phyloP scores from a whole-genome alignment of 352 stramenopile genomes.

The Phytophthora sojae region DNA sequence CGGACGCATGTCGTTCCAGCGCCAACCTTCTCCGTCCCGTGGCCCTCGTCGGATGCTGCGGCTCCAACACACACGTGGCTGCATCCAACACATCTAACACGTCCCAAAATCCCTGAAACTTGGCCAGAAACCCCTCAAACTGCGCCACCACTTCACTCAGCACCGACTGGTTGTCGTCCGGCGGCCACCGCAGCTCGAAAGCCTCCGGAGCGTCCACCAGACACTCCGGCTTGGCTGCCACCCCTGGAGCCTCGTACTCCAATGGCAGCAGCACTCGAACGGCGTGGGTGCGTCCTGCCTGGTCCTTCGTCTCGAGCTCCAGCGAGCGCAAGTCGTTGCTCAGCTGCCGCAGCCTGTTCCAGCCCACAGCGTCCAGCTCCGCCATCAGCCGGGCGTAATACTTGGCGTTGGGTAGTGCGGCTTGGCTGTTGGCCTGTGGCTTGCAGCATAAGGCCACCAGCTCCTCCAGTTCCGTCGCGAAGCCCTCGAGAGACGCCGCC shows the following conservation, averaged over 20 bases:
- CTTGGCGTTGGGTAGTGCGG: slow-evolving; percentile 45
- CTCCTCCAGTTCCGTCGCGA: slow-evolving; percentile 67
- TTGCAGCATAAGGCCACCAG: slow-evolving; percentile 58
- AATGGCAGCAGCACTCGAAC: slow-evolving; percentile 52
- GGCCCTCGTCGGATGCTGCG: slow-evolving; percentile 66
- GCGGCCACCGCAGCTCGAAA: slow-evolving; percentile 53
- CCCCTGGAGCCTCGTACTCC: slow-evolving; percentile 39
- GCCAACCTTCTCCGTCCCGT: slow-evolving; percentile 71
- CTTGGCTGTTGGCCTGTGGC: not conserved
- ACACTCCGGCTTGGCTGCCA: slow-evolving; percentile 5
- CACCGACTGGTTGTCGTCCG: slow-evolving; percentile 7
- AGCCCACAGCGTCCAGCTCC: slow-evolving; percentile 72
- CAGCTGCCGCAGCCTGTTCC: slow-evolving; percentile 57
- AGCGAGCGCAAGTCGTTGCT: slow-evolving; percentile 66
- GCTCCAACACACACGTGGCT: slow-evolving; percentile 80
- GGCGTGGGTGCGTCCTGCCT: slow-evolving; percentile 46
- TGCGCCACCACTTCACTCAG: slow-evolving; percentile 50
- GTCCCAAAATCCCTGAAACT: slow-evolving; percentile 85
- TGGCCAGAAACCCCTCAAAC: slow-evolving; percentile 63
- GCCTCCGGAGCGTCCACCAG: slow-evolving; percentile 66
- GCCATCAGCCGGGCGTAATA: slow-evolving; percentile 73
- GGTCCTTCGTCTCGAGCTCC: slow-evolving; percentile 61
- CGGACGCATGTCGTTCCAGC: slow-evolving; percentile 68
- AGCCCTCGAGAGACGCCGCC: slow-evolving; percentile 58
- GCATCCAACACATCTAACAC: slow-evolving; percentile 79